Percentiles rank a stretch among this genome's conserved stretches.
phyloP scores from a whole-genome alignment of 768 basidiomycete species.

The Mycena leptocephala region DNA sequence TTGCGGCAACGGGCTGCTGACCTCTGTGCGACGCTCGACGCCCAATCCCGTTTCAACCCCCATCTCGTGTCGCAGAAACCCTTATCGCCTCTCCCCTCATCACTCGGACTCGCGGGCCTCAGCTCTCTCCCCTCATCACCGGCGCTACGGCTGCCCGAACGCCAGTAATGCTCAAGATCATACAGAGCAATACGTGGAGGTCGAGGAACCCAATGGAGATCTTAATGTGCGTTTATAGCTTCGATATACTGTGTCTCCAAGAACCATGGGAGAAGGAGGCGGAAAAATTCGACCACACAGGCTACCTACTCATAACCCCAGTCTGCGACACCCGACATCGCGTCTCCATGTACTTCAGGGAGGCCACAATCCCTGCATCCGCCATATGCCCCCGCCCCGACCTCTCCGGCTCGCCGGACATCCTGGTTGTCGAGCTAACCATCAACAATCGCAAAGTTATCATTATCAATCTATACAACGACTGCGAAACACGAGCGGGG shows the following conservation, averaged over 20 bases:
- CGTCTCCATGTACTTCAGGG: not conserved
- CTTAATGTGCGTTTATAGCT: not conserved
- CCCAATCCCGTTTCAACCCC: not conserved
- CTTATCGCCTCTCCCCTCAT: not conserved
- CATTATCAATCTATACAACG: not conserved
- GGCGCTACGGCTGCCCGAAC: constrained; percentile 20
- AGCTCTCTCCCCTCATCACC: too few species aligned
- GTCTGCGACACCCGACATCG: not conserved
- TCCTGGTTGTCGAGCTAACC: not conserved
- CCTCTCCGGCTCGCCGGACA: not conserved
- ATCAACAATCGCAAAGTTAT: not conserved
- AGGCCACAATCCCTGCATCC: not conserved
- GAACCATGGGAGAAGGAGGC: constrained; percentile 2
- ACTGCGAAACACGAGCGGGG: not conserved
- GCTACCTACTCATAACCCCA: not conserved
- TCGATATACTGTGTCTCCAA: not conserved
- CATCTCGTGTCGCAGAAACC: too few species aligned
- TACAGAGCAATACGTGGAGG: too few species aligned
- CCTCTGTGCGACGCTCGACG: not conserved
- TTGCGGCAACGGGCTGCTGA: not conserved
- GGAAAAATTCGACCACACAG: not conserved
- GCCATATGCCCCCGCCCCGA: constrained; percentile 9
- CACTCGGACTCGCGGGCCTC: not conserved
- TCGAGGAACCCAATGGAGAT: constrained; percentile 2
- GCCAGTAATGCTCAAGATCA: too few species aligned